Base-by-base conservation (phyloP, 1,284 basidiomycete genomes). In the Wallemia mellicola region DNA sequence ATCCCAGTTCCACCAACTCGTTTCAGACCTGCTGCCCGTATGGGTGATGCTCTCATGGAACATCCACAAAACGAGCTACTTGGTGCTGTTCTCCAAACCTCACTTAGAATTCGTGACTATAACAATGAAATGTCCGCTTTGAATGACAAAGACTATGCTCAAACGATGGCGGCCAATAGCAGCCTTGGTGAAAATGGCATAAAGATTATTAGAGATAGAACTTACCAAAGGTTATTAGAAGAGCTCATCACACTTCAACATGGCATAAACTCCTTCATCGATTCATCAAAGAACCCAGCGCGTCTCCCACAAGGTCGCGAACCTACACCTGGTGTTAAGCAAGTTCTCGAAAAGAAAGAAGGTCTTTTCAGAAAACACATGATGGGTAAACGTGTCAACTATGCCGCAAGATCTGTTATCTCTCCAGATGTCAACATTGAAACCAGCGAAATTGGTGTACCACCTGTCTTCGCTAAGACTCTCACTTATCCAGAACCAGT, bases 361-460 rank as follows among this genome's bases (percentile, higher is more conserved):
- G 94, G 94, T 56, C 86, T 94, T 68, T 76, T 99, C 59, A 81
- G 94, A 72, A 94, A 94, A 32, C 98, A 98, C 71, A 70, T 98
- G 70, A 98, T 98, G 94, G 94, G 94, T 59, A 98, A 98, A 72
- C 88, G 94, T 73, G 94, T 99, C 61, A 92, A 98, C 69, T 98
- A 96, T 70, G 96, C 94, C 1, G 94, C 94, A 0, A 86, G 94
- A 65, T 98, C 94, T 24, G 94, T 99, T 68, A 99, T 99, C 68
- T 96, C 94, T 2, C 94, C 94, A 70, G 94, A 98, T 72, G 94
- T 94, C 7, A 96, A 98, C 70, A 69, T 99, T 63, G 83, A 94
- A 67, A 73, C 98, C 63, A 94, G 98, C 67, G 83, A 99, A 69
- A 94, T 98, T 64, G 94, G 94, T 61, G 94, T 98, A 1, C 94